Base-by-base conservation (phyloP, 305 asterid species). In the Fraxinus platypoda region DNA sequence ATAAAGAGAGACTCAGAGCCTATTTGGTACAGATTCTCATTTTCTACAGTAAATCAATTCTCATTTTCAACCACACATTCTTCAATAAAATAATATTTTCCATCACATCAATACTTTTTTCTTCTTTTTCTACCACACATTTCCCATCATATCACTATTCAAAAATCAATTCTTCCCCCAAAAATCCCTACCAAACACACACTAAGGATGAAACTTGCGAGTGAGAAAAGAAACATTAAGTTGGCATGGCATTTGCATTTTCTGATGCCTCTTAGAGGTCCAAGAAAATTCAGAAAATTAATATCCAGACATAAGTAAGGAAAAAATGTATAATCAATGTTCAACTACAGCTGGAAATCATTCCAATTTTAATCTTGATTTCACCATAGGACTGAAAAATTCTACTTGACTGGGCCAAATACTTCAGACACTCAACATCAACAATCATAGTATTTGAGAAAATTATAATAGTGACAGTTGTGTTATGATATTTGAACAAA, bases 341-440 rank as follows among this genome's bases (percentile, higher is more conserved):
- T 81, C 41, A 74, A 78, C 71, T 70, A 68, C 25, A 64, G 74
- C 77, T 41, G 72, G 33, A 82, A 49, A 79, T 7, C 41, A 64
- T 72, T 77, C 72, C 57, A 83, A 26, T 59, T 34, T 59, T 72
- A 75, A 66, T 78, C 57, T 26, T 35, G 6, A 72, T 72, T 72
- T 30, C 76, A 0, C 25, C 26, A 6, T 15, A 1, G 26, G 46
- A 17, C 76, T 7, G 21, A 72, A 72, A 26, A 70, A 15, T 70
- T 15, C 41, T 28, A 3, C 75, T 70, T 70, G 25, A 30, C 75
- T 6, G 38, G 11, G 41, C 21, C 9, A 70, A 68, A 68, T 68
- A 66, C 75, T 26, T 26, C 38, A 30, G 38, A 68, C 21, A 5
- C 38, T 30, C 23, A 68, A 70, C 38, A 2, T 70, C 21, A 28